Evolutionary conservation across 2,329 filamentous ascomycete genomes (phyloP), one percentile per base, ranked within the genome.

Genomic region (Pyricularia sp.): DNA sequence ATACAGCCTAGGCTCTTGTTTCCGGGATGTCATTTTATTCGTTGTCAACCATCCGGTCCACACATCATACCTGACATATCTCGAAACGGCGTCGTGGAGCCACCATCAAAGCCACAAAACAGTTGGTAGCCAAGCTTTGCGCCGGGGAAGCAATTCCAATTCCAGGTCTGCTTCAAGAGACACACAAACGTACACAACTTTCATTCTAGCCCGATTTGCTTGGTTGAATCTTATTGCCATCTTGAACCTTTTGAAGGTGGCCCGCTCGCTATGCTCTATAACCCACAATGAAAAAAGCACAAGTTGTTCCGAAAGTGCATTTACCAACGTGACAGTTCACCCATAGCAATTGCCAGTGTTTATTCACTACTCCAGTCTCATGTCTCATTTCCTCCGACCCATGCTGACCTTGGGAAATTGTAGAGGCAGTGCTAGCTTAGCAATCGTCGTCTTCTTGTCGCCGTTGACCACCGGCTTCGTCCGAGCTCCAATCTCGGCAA

Each of bases 391-490:
- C 55, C 24, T 60, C 55, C 55, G 57, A 9, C 33, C 53, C 63
- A 60, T 44, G 35, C 49, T 64, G 68, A 77, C 71, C 78, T 88
- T 92, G 1, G 93, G 94, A 73, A 97, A 97, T 66, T 87, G 82
- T 61, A 97, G 78, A 3, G 94, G 94, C 67, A 97, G 75, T 70
- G 82, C 84, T 70, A 97, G 78, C 69, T 86, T 86, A 13, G 89
- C 92, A 62, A 93, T 77, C 66, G 82, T 77, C 33, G 75, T 70
- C 65, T 75, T 75, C 66, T 76, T 82, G 67, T 86, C 85, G 65
- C 84, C 84, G 35, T 82, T 83, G 68, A 86, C 81, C 66, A 83
- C 80, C 68, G 80, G 77, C 73, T 82, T 84, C 33, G 90, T 80
- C 69, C 81, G 84, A 33, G 87, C 90, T 26, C 91, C 91, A 68